Evolutionary conservation across 2,329 filamentous ascomycete genomes (phyloP).

Genomic region (Dactylellina haptotyla): DNA sequence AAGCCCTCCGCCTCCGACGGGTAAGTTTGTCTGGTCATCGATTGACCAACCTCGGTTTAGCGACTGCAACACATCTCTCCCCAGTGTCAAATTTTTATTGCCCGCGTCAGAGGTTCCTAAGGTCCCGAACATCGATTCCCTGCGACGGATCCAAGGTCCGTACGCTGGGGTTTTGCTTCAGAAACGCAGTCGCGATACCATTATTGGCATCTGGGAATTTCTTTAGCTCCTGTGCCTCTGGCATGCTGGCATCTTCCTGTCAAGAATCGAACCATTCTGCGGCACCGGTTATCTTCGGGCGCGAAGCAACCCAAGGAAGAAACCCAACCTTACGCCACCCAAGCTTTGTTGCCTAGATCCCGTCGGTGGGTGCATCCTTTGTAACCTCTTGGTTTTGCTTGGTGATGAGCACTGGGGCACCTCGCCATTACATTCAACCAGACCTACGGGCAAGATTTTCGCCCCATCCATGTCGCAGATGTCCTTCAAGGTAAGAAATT

Average conservation of each 20-base stretch:
- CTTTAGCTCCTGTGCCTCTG: constrained; percentile 63
- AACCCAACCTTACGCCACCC: constrained; percentile 40
- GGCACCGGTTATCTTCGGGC: constrained; percentile 49
- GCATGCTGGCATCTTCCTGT: constrained; percentile 43
- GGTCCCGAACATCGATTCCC: constrained; percentile 10
- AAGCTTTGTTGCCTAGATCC: constrained; percentile 50
- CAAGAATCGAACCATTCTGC: constrained; percentile 16
- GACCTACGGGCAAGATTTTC: constrained; percentile 23
- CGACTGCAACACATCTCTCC: not conserved
- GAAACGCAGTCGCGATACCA: constrained; percentile 27
- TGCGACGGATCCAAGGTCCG: not conserved
- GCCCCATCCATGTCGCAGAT: constrained; percentile 27
- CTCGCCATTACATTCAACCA: constrained; percentile 6
- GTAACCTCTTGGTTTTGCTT: not conserved
- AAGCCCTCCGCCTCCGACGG: not conserved
- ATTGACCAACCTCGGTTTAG: not conserved
- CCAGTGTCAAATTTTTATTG: not conserved
- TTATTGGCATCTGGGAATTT: constrained; percentile 42
- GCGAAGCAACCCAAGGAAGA: constrained; percentile 45
- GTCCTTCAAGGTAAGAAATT: not conserved
- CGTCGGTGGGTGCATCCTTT: constrained; percentile 20
- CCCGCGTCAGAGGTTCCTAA: not conserved
- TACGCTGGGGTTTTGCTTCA: constrained; percentile 4
- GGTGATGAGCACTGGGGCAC: not conserved
- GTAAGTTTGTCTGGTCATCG: not conserved